Percentiles rank a stretch among this genome's conserved stretches.
Conservation (phyloP, 225 moss, liverwort and hornwort genomes). For the Antitrichia curtipendula region DNA sequence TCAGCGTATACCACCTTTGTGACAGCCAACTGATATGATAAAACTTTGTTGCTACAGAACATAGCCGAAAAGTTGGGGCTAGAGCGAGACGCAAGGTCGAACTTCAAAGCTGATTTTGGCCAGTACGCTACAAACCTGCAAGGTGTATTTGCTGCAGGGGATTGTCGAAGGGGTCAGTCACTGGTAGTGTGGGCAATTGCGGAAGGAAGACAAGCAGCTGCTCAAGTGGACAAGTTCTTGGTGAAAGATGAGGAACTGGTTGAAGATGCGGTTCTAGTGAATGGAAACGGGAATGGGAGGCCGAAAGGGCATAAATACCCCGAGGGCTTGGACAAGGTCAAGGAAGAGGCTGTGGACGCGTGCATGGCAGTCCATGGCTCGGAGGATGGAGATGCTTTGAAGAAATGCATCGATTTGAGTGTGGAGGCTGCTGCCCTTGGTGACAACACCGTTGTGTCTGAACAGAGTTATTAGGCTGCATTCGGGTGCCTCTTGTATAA, state of each 20-base stretch:
- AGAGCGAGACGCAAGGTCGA: conserved; percentile 60
- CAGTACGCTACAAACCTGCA: conserved; percentile 61
- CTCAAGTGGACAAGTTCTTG: conserved; percentile 49
- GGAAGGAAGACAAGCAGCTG: conserved; percentile 73
- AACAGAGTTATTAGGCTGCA: conserved; percentile 37
- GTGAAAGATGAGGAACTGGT: conserved; percentile 20
- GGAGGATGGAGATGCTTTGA: conserved; percentile 23
- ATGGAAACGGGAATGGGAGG: conserved; percentile 13
- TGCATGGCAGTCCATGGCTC: conserved; percentile 40
- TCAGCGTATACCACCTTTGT: neutral
- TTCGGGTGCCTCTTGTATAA: neutral
- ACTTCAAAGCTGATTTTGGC: conserved; percentile 70
- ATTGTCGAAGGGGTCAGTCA: conserved; percentile 80
- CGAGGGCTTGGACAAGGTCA: conserved; percentile 32
- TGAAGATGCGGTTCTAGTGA: neutral
- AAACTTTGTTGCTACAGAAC: conserved; percentile 37
- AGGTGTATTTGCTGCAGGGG: conserved; percentile 77
- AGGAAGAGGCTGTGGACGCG: conserved; percentile 37
- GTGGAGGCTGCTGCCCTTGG: conserved; percentile 53
- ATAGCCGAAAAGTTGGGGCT: conserved; percentile 72
- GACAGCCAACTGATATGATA: neutral
- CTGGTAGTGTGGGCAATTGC: conserved; percentile 84
- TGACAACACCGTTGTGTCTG: conserved; percentile 39
- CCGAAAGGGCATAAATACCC: conserved; percentile 14
- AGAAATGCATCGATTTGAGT: conserved; percentile 46